Evolutionary conservation across 495 filamentous ascomycete species (phyloP), one percentile per base, ranked within the genome.

Genomic region (Poronia punctata): DNA sequence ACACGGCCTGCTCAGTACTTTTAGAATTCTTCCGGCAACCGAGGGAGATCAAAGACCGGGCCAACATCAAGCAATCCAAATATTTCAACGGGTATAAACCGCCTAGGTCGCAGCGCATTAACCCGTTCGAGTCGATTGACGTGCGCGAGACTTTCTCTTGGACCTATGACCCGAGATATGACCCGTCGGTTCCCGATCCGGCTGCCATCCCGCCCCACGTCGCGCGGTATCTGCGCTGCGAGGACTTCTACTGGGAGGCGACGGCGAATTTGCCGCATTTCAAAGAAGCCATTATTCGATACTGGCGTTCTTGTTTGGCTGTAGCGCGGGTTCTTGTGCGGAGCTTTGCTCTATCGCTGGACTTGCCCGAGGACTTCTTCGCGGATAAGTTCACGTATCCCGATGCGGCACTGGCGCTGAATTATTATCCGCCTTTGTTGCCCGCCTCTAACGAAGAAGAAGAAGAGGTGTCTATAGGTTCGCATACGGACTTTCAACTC

Each of bases 401-500:
- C 3, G 72, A 59, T 27, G 52, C 48, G 4, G 47, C 46, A 3
- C 35, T 59, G 15, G 57, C 52, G 19, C 11, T 62, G 16, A 62
- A 62, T 20, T 60, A 54, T 16, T 62, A 62, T 32, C 57, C 57
- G 1, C 48, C 52, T 3, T n/a, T n/a, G 11, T 33, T 52, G 12
- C 27, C 35, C 10, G 3, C 10, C 1, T 17, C 33, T 7, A n/a
- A n/a, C 1, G 16, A 48, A 17, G 31, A 12, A 19, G 35, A 24
- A 14, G 23, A 18, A 2, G 32, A 46, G 26, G 55, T 63, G 3
- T 59, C 57, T 6, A 61, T 79, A n/a, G 76, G 76, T 32, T 74
- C 68, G 5, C 78, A 81, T 35, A 80, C 76, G 0, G 76, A 81
- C 45, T 72, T 80, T n/a, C 74, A 77, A 34, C 70, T 75, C 35